Evolutionary conservation across 2,329 filamentous ascomycete genomes (phyloP), one percentile per base, ranked within the genome.

Genomic region (Didymosphaeria variabile): DNA sequence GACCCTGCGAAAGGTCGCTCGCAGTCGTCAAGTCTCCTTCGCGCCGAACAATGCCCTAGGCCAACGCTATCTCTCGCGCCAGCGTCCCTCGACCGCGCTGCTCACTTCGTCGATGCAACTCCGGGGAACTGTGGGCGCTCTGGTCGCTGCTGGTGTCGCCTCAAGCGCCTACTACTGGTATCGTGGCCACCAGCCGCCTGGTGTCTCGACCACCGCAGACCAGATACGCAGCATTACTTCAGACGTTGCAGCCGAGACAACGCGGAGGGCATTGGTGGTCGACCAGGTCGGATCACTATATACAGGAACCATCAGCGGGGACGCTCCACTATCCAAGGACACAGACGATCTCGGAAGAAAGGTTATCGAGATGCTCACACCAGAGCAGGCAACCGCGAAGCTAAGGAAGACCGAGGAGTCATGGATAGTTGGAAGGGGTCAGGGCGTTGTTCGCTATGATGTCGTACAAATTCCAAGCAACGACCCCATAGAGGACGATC

Each of bases 401-500:
- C 82, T 99, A 72, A 87, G 95, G 68, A 90, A 91, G 76, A 92
- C 92, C 73, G 93, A 99, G 80, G 90, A 97, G 81, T 97, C 94
- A 32, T 98, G 94, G 79, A 83, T 93, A 10, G 92, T 99, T 44
- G 93, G 93, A 61, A 85, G 95, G 55, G 96, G 95, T 15, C 87
- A 92, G 76, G 95, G 95, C 40, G 94, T 99, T 42, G 90, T 97
- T 65, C 89, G 95, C 67, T 99, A 99, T 75, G 95, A 99, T 79
- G 84, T 97, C 9, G 93, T 95, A 26, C 95, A 99, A 79, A 86
- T 98, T 62, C 92, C 94, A 10, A 97, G 93, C 82, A 99, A 99
- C 78, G 92, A 97, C 71, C 95, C 95, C 0, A 99, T 99, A 61
- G 95, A 99, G 81, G 95, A 99, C 74, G 96, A 99, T 75, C 95